Evolutionary conservation across 2,329 filamentous ascomycete species (phyloP).

Genomic region (Chlorencoelia australis): DNA sequence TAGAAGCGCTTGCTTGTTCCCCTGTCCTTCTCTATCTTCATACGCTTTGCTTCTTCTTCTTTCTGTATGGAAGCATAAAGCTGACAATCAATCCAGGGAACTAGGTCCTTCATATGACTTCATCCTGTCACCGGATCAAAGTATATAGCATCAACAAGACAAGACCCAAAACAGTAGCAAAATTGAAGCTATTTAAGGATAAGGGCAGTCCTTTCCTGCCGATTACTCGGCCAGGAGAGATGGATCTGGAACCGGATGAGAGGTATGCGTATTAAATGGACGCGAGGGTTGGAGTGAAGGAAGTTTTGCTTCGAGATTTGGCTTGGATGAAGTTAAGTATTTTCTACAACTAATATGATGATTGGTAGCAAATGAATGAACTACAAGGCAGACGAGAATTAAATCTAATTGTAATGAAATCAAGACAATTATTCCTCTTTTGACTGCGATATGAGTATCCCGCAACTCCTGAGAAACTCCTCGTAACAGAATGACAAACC

Average conservation of each 20-base stretch:
- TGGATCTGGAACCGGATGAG: constrained; percentile 6
- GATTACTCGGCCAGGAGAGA: constrained; percentile 7
- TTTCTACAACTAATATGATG: too few relatives aligned
- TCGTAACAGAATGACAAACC: too few relatives aligned
- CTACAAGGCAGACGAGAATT: too few relatives aligned
- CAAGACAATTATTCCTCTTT: too few relatives aligned
- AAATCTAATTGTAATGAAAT: too few relatives aligned
- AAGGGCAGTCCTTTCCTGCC: constrained; percentile 8
- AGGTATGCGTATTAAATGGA: constrained; percentile 4
- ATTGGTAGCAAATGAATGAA: too few relatives aligned
- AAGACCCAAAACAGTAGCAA: constrained; percentile 18
- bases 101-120: constrained; percentile 57
- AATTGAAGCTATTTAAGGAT: constrained; percentile 9
- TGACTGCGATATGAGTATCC: too few relatives aligned
- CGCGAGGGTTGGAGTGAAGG: constrained; percentile 4
- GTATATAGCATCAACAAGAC: constrained; percentile 52
- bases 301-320: too few relatives aligned
- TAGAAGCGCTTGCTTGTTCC: constrained; percentile 36
- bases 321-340: background rate
- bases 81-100: constrained; percentile 29
- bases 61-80: too few relatives aligned
- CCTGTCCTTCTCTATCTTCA: background rate
- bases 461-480: too few relatives aligned
- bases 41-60: too few relatives aligned
- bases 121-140: constrained; percentile 48